These are phyloP conservation scores for Leptomonas seymouri DNA, from an alignment of 208 protist genomes.

Conservation along the genomic window DNA sequence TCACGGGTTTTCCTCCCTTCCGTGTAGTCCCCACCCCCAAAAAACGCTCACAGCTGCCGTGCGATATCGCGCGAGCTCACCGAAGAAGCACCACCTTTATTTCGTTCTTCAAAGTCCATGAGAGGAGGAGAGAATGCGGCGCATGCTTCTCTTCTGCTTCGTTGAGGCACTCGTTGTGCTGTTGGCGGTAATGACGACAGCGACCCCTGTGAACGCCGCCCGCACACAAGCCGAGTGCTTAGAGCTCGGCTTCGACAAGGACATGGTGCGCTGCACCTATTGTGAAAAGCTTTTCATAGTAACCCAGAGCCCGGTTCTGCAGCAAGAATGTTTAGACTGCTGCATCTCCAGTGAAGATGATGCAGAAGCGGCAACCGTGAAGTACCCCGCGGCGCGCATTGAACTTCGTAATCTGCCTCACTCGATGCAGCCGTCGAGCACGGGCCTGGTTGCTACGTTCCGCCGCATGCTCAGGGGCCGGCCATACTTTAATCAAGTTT, in stretches of 20 bases:
- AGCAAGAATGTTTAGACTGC: conserved; percentile 60
- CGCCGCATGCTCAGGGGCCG: conserved; percentile 9
- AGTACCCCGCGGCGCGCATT: conserved; percentile 18
- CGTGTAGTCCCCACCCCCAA: no score
- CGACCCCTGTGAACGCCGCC: background rate
- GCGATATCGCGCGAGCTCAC: no score
- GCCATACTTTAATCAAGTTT: conserved; percentile 28
- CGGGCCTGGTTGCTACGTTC: conserved; percentile 7
- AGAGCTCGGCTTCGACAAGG: conserved; percentile 44
- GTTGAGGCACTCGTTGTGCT: background rate
- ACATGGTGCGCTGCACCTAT: conserved; percentile 31
- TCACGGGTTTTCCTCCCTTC: no score
- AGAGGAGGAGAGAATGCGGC: background rate
- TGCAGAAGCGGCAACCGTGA: background rate
- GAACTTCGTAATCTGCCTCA: conserved; percentile 8
- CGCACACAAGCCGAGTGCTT: conserved; percentile 37
- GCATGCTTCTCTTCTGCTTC: background rate
- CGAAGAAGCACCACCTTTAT: no score
- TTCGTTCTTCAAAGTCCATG: background rate
- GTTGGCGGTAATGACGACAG: background rate
- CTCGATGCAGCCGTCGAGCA: background rate
- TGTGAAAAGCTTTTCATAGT: conserved; percentile 48
- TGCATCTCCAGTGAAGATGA: conserved; percentile 25
- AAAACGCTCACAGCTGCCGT: no score
- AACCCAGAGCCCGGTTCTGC: conserved; percentile 39